Percentiles rank a stretch among this genome's conserved stretches.
phyloP scores from a whole-genome alignment of 495 filamentous ascomycete species.

The Sordaria brevicollis region DNA sequence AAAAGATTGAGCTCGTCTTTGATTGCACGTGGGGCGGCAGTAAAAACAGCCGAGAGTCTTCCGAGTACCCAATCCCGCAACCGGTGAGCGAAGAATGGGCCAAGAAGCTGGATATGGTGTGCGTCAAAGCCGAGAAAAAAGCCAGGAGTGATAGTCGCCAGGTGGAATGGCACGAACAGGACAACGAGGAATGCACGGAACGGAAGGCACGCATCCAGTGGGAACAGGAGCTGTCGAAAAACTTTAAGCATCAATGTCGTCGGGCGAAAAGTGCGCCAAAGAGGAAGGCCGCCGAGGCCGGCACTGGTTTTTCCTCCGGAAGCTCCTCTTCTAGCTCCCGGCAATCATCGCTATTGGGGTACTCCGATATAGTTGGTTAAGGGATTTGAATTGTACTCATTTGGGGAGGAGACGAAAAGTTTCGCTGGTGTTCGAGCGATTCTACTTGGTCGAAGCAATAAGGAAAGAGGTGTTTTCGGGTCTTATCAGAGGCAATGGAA shows the following conservation, averaged over 20 bases:
- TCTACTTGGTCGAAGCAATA: too few species aligned
- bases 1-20: slow-evolving; percentile 28
- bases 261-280: background rate
- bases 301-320: background rate
- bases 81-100: slow-evolving; percentile 10
- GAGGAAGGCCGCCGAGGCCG: too few species aligned
- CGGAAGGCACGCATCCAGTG: background rate
- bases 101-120: slow-evolving; percentile 17
- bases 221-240: background rate
- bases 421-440: too few species aligned
- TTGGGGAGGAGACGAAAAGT: too few species aligned
- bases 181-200: background rate
- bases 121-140: slow-evolving; percentile 18
- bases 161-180: background rate
- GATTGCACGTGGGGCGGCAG: slow-evolving; percentile 39
- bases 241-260: background rate
- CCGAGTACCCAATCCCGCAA: slow-evolving; percentile 5
- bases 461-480: too few species aligned
- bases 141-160: background rate
- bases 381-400: too few species aligned
- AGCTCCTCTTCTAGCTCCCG: background rate
- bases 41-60: slow-evolving; percentile 12
- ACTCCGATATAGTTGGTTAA: too few species aligned
- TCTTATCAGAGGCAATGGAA: too few species aligned
- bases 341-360: background rate